Base-by-base conservation (phyloP, 805 yeast species). In the Yamadazyma nakazawae region DNA sequence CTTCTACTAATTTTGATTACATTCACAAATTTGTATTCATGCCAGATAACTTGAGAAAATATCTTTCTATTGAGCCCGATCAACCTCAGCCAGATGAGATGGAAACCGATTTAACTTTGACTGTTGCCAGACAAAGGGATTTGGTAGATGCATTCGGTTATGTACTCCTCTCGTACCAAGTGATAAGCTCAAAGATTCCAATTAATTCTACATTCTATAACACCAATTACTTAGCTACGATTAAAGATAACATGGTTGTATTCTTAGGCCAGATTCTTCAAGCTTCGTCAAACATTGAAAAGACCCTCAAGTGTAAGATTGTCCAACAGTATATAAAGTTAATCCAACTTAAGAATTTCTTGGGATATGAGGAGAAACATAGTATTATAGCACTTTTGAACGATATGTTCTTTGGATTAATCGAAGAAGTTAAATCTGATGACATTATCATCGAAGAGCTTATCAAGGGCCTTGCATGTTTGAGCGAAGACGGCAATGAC, bases 191-290 rank as follows among this genome's bases (percentile, higher is more conserved):
- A 2, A 40, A 21, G 13, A 18, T 35, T n/a, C 25, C 24, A 5
- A 41, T 37, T 3, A 12, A 13, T 17, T 28, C 34, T 11, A 16
- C n/a, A 32, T 59, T 51, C 42, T 55, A 45, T 42, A 53, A 41
- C 26, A 39, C 45, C 12, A 76, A 74, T 50, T 63, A 72, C 8
- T 61, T 87, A 43, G 54, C 63, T 13, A 54, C 60, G 7, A 78
- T 67, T 60, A 82, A 85, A 51, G 96, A 90, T 56, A 81, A 81
- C 34, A 68, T 91, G 13, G 64, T 90, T 26, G 79, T 82, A 45
- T 68, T 84, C 37, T 62, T 88, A 53, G 81, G 90, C n/a, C 83
- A 80, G 57, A 75, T 88, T 5, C 70, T 91, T 41, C 78, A 84
- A 59, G 76, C 85, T 0, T 75, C 87, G 0, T 81, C 96, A 0